Percentiles rank a stretch among this genome's conserved stretches.
Evolutionary conservation across 345 rosid species (phyloP).

Genomic region (Brassica napus): DNA sequence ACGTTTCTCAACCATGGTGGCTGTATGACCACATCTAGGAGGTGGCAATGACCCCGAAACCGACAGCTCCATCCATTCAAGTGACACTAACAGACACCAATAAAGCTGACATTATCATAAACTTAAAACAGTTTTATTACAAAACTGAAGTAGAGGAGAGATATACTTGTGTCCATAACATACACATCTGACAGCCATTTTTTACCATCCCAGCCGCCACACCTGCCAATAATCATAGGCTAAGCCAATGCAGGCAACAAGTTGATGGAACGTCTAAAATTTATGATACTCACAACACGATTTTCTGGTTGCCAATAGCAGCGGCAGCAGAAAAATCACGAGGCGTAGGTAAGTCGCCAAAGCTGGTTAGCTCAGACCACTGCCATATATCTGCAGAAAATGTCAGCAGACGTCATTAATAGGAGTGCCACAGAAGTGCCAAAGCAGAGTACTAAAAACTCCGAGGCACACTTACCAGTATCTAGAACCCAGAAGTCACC

Average conservation of each 20-base stretch:
- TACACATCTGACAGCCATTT: conserved; percentile 98
- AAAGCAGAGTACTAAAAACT: too few relatives aligned
- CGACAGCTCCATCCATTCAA: conserved; percentile 92
- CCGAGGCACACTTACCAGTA: conserved; percentile 39
- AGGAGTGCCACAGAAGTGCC: too few relatives aligned
- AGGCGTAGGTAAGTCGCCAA: too few relatives aligned
- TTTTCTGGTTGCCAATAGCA: too few relatives aligned
- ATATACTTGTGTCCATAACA: conserved; percentile 79
- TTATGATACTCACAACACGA: too few relatives aligned
- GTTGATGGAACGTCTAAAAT: too few relatives aligned
- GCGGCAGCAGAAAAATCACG: too few relatives aligned
- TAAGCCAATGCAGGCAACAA: neutral
- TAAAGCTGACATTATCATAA: conserved; percentile 8
- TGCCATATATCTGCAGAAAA: too few relatives aligned
- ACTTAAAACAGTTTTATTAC: neutral
- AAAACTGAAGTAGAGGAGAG: conserved; percentile 16
- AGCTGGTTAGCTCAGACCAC: too few relatives aligned
- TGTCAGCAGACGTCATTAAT: too few relatives aligned
- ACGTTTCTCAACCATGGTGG: conserved; percentile 95
- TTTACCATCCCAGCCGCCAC: conserved; percentile 99
- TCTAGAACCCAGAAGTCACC: conserved; percentile 98
- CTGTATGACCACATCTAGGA: conserved; percentile 98
- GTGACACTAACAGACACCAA: conserved; percentile 66
- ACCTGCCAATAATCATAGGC: conserved; percentile 52
- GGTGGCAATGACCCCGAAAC: conserved; percentile 80